Base-by-base conservation (phyloP, 169 alveolate genomes). In the Blepharisma undulans region DNA sequence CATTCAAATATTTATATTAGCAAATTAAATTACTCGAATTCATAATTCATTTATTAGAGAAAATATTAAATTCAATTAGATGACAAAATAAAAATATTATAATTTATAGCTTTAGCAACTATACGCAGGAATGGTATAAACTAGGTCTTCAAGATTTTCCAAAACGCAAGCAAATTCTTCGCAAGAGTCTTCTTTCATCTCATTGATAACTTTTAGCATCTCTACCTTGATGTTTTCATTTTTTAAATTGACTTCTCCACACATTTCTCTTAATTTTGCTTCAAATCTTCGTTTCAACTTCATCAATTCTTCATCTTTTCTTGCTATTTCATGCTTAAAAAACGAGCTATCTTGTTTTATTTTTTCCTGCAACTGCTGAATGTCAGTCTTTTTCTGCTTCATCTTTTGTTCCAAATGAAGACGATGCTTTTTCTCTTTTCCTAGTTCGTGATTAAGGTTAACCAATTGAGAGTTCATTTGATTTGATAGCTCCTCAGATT, bases 241-340 rank as follows among this genome's bases (percentile, higher is more conserved):
- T 21, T 25, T 48, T 21, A 34, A 22, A 48, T 33, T 60, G n/a
- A n/a, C 27, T 33, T 82, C 89, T 25, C 76, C 27, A 30, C 60
- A 82, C n/a, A 60, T 60, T 34, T 82, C 74, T 21, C 77, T 22
- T 22, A 82, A 30, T 30, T 82, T 82, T 21, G 89, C 29, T 33
- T 82, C 77, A 22, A 82, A 60, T 59, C 36, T 34, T 36, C 60
- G 32, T 82, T 82, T 82, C 25, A 82, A n/a, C 22, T 33, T 82
- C 33, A 25, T 34, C 78, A 82, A 8, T 60, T 82, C 89, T 32
- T 34, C 89, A 30, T 82, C 89, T 82, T 82, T 82, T 60, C 89
- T 33, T 33, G 48, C 27, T n/a, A 72, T 30, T 82, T 82, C 89
- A 60, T 33, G 33, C 33, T 30, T 22, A 8, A 82, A 82, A 82